These are phyloP conservation scores for Ustilago vetiveriae DNA, from an alignment of 1,284 basidiomycete genomes.

Conservation along the genomic window DNA sequence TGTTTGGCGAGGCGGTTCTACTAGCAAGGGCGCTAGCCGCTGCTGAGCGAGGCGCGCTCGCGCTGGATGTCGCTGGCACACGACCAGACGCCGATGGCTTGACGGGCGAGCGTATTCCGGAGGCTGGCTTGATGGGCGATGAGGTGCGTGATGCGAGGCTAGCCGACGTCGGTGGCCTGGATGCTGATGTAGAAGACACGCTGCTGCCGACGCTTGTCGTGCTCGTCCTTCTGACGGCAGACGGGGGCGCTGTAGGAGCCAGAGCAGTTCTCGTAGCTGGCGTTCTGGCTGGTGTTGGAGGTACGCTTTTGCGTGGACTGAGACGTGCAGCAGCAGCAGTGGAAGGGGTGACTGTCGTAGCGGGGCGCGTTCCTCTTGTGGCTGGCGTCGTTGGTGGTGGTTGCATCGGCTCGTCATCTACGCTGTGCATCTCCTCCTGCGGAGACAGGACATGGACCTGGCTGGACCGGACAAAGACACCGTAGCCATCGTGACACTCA, in stretches of 20 bases:
- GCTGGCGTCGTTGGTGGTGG: slow-evolving; percentile 5
- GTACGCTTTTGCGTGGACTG: slow-evolving; percentile 36
- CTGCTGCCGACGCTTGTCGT: slow-evolving; percentile 21
- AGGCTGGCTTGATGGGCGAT: slow-evolving; percentile 27
- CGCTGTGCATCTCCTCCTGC: slow-evolving; percentile 39
- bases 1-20: slow-evolving; percentile 31
- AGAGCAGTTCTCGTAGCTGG: slow-evolving; percentile 14
- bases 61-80: slow-evolving; percentile 21
- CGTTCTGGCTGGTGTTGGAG: slow-evolving; percentile 27
- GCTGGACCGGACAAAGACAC: slow-evolving; percentile 89
- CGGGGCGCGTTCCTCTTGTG: slow-evolving; percentile 18
- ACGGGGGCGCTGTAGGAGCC: slow-evolving; percentile 17
- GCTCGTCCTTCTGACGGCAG: slow-evolving; percentile 22
- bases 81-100: slow-evolving; percentile 30
- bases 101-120: slow-evolving; percentile 31
- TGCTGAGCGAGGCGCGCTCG: slow-evolving; percentile 26
- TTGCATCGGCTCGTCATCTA: slow-evolving; percentile 37
- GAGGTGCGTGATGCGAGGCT: slow-evolving; percentile 18
- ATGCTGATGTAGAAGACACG: slow-evolving; percentile 25
- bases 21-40: slow-evolving; percentile 27
- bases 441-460: slow-evolving; percentile 77
- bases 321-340: slow-evolving; percentile 20
- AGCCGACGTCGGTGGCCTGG: slow-evolving; percentile 23
- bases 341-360: slow-evolving; percentile 8
- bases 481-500: slow-evolving; percentile 78